These are phyloP conservation scores for Knoxdaviesia capensis DNA, from an alignment of 2,329 filamentous ascomycete genomes.

Conservation along the genomic window DNA sequence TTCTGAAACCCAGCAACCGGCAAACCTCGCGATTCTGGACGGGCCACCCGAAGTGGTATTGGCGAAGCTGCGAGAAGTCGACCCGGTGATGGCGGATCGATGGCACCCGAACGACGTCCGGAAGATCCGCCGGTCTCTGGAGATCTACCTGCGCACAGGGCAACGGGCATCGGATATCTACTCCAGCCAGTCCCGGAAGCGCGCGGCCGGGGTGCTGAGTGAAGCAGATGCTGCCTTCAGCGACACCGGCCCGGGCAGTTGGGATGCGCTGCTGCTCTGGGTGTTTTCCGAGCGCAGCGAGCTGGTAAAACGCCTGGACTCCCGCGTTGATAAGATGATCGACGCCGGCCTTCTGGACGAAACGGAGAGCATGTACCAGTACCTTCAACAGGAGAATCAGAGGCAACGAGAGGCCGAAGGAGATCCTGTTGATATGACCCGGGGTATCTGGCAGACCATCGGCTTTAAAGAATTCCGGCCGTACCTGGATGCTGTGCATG, in stretches of 20 bases:
- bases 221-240: too few species aligned
- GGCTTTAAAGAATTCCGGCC: slow-evolving; percentile 80
- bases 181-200: slow-evolving; percentile 43
- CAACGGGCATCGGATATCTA: slow-evolving; percentile 73
- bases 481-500: slow-evolving; percentile 35
- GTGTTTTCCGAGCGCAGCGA: slow-evolving; percentile 53
- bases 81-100: slow-evolving; percentile 70
- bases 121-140: slow-evolving; percentile 75
- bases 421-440: slow-evolving; percentile 43
- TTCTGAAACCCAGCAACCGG: not conserved
- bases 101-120: slow-evolving; percentile 91
- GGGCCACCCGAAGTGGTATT: slow-evolving; percentile 53
- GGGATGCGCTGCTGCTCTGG: slow-evolving; percentile 62
- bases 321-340: slow-evolving; percentile 71
- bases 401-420: slow-evolving; percentile 18
- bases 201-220: slow-evolving; percentile 9
- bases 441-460: slow-evolving; percentile 92
- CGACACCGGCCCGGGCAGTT: slow-evolving; percentile 11
- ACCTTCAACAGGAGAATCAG: slow-evolving; percentile 12
- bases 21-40: slow-evolving; percentile 48
- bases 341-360: slow-evolving; percentile 29
- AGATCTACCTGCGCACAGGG: slow-evolving; percentile 75
- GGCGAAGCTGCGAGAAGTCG: slow-evolving; percentile 53
- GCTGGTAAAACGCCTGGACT: slow-evolving; percentile 51
- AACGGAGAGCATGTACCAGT: slow-evolving; percentile 22